Conservation (phyloP, 129 eudicot species). For the Centella asiatica region DNA sequence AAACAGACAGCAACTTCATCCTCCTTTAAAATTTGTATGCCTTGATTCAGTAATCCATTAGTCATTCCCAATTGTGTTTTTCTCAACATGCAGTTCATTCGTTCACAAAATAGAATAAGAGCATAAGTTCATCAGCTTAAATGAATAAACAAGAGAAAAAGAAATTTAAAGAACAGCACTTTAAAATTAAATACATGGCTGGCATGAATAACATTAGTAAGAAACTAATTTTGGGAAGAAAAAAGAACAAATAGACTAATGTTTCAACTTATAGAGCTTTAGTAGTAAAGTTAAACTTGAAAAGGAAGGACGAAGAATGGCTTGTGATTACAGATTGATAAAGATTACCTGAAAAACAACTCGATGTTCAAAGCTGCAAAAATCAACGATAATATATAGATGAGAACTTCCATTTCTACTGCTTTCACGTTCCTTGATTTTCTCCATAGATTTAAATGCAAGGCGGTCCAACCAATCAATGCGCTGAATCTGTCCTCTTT, state of each 20-base stretch:
- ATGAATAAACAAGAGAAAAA: too few relatives aligned
- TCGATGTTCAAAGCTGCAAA: slow-evolving; percentile 95
- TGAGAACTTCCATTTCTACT: slow-evolving; percentile 74
- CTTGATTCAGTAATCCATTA: too few relatives aligned
- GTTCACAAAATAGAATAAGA: too few relatives aligned
- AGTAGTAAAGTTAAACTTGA: background rate
- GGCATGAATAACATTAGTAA: too few relatives aligned
- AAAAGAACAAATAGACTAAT: background rate
- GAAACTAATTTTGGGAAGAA: background rate
- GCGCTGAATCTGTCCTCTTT: slow-evolving; percentile 90
- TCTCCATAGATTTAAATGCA: slow-evolving; percentile 84
- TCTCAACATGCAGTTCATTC: too few relatives aligned
- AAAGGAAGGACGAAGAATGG: background rate
- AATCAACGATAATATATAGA: slow-evolving; percentile 70
- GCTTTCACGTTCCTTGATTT: slow-evolving; percentile 84
- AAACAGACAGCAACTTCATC: too few relatives aligned
- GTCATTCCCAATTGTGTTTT: background rate
- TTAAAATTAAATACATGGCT: too few relatives aligned
- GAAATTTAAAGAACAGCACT: too few relatives aligned
- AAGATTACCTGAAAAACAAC: slow-evolving; percentile 91
- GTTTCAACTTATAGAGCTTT: background rate
- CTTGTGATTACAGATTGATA: background rate
- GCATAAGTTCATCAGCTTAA: too few relatives aligned
- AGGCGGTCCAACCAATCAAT: slow-evolving; percentile 98
- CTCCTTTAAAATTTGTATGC: too few relatives aligned